Base-by-base conservation (phyloP, 805 yeast genomes). In the Metschnikowia drakensbergensis region DNA sequence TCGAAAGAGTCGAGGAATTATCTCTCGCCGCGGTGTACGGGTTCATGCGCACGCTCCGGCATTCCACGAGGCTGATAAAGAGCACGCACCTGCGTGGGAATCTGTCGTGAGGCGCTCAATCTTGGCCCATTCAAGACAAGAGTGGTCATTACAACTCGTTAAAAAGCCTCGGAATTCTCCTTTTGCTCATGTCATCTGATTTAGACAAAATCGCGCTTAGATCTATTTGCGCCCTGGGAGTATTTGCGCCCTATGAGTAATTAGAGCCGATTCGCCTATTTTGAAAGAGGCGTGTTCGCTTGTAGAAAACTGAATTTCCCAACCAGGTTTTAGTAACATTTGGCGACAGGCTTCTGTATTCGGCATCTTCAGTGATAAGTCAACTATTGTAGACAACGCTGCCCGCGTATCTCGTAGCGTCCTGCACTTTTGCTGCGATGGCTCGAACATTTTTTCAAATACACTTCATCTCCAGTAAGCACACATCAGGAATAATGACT, bases 401-500 rank as follows among this genome's bases (percentile, higher is more conserved):
- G 23, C 36, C 31, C 43, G 43, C 43, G 13, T 28, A 28, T 40
- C 35, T 40, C 36, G n/a, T 29, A 26, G 33, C 35, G 36, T 48
- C 57, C 57, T 53, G 58, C 58, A 55, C 48, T 34, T 47, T 32
- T 29, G 3, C 39, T 46, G 59, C 59, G 59, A 56, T 56, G 59
- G 57, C 59, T 48, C 23, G 51, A 37, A 44, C 42, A 39, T 48
- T 53, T 35, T 51, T 50, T 54, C 40, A 41, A 36, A 7, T 37
- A 37, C 50, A 31, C 47, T 10, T 26, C 31, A 22, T 32, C 30
- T 28, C 26, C 26, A 38, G 45, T 25, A 44, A 69, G 33, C 32
- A 13, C 50, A 25, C 39, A 5, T 9, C 38, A 17, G 11, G 25
- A 48, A 39, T n/a, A 39, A 71, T 81, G 86, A 74, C 81, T 57